Evolutionary conservation across 768 basidiomycete genomes (phyloP), one percentile per base, ranked within the genome.

Genomic region (Tylopilus rubrobrunneus): DNA sequence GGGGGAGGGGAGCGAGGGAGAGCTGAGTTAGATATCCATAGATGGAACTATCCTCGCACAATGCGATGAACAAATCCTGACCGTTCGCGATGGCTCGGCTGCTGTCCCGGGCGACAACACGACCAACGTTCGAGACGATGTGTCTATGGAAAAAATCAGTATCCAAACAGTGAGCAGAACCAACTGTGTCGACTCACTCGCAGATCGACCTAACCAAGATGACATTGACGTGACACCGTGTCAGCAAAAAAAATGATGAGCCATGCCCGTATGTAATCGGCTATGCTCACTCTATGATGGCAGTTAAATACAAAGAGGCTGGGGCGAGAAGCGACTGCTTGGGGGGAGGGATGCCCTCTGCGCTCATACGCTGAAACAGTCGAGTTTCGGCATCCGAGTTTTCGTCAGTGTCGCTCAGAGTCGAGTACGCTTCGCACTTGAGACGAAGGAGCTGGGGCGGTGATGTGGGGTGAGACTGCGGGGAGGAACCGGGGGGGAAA

Each of bases 371-470:
- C 49, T 86, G 85, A 57, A 81, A 78, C 49, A 89, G 74, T 57
- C 78, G 82, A 37, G 67, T 72, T 64, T 89, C 85, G 7, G 84
- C 80, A 12, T 78, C 75, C 15, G 80, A 74, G 62, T 92, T 86
- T 63, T 93, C 91, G 62, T 89, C 86, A 7, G 79, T 75, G 66
- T 92, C 87, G 62, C 89, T 89, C 53, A 92, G 77, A 1, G 88
- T 89, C 19, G 89, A 92, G 69, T 93, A 92, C 1, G 89, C 87
- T 69, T 91, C 89, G 65, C 92, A 91, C 71, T 92, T 95, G 64
- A 92, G 76, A 48, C 85, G 83, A 60, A 92, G 76, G 31, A 92
- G 76, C 89, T 90, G 61, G 25, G 42, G 41, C 17, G 34, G 36
- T 44, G 2, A 34, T 25, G 48, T 56, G 39, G 25, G 48, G 50